Base-by-base conservation (phyloP, 2,329 filamentous ascomycete genomes). In the Lasiodiplodia sp. region DNA sequence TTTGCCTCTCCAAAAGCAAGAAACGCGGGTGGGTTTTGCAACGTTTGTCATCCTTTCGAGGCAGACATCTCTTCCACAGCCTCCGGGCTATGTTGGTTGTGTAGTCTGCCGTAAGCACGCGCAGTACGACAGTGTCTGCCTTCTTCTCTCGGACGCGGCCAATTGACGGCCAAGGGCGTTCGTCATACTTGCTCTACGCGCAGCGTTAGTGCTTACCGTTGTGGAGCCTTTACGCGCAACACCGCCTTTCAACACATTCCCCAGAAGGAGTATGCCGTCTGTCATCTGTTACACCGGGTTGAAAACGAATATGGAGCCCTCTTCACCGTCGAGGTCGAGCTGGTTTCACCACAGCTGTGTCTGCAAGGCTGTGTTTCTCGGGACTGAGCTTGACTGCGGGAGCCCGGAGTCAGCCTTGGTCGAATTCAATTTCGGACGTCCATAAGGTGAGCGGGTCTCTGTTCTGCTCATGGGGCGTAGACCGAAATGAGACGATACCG, bases 181-280 rank as follows among this genome's bases (percentile, higher is more conserved):
- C 57, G 57, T 60, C 57, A 60, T 60, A 38, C 14, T 14, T 60
- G 16, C 51, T 60, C 37, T 25, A 23, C 28, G 57, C 57, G 57
- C 57, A n/a, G 57, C 57, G 37, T 31, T 60, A 60, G 57, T 25
- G 57, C 57, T 60, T 60, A 60, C 57, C 37, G 37, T 25, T 60
- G 57, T 60, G 38, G 57, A 60, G 57, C 57, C 57, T 18, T 60
- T 47, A 47, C 57, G 38, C 57, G 57, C 57, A 47, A 18, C 25
- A 25, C 57, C 25, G 18, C 38, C 57, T n/a, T 28, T 14, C 10
- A 16, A 6, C 44, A 23, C 14, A 7, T 49, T 44, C 12, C 18
- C 16, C 16, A 16, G 23, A 23, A 21, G 57, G 38, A 47, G 23
- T 14, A 47, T 47, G 44, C 44, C 21, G 44, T n/a, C 18, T 47